Conservation (phyloP, 2,329 filamentous ascomycete genomes). For the Penicillium sp. region DNA sequence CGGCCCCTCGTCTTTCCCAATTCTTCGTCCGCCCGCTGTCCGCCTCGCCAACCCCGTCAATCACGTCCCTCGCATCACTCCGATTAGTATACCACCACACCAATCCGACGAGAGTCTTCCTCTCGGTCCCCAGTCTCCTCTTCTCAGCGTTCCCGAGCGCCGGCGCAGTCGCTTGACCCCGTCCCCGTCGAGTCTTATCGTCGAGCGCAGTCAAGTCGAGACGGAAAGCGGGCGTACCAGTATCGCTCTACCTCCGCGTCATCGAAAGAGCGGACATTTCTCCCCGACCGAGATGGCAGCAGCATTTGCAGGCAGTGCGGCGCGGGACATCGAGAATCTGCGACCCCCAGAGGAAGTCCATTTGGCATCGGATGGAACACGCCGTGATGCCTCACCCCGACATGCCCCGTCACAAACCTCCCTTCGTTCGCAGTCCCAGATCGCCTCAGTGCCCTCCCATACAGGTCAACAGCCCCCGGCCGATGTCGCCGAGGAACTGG, state of each 20-base stretch:
- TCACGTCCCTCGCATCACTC: constrained; percentile 60
- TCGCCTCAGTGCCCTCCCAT: constrained; percentile 44
- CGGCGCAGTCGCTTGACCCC: constrained; percentile 58
- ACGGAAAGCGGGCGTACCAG: constrained; percentile 56
- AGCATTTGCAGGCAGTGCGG: constrained; percentile 29
- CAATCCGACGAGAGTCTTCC: constrained; percentile 40
- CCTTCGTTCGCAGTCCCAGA: constrained; percentile 45
- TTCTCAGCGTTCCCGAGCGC: constrained; percentile 62
- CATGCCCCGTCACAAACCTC: constrained; percentile 47
- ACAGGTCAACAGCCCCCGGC: constrained; percentile 35
- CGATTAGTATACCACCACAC: constrained; percentile 47
- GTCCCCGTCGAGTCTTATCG: constrained; percentile 50
- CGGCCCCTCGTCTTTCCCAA: constrained; percentile 17
- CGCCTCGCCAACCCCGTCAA: constrained; percentile 67
- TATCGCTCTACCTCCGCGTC: constrained; percentile 54
- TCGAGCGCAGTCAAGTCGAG: constrained; percentile 52
- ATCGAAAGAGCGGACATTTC: constrained; percentile 39
- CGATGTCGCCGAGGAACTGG: constrained; percentile 69
- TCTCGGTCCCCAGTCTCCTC: constrained; percentile 50
- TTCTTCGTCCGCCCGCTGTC: constrained; percentile 48
- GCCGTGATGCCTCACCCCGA: constrained; percentile 34
- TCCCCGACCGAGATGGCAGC: constrained; percentile 31
- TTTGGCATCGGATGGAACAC: constrained; percentile 29
- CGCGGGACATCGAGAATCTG: constrained; percentile 31
- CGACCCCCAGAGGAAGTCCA: constrained; percentile 36